These are phyloP conservation scores for Aureobasidium leucospermi DNA, from an alignment of 2,329 filamentous ascomycete species.

Conservation along the genomic window DNA sequence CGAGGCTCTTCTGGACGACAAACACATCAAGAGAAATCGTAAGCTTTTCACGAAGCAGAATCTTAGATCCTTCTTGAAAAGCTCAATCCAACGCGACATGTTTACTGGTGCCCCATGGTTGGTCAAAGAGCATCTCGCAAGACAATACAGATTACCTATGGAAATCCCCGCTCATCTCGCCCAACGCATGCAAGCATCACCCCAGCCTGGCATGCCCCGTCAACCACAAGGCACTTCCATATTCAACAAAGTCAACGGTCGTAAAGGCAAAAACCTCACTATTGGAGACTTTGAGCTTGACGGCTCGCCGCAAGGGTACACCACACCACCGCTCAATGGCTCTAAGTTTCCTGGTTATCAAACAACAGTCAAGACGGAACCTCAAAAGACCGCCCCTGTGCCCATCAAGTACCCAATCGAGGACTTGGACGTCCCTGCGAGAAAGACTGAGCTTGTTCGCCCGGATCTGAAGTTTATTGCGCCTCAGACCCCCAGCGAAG, in stretches of 20 bases:
- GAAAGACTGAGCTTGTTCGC: slow-evolving; percentile 55
- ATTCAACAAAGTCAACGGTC: slow-evolving; percentile 15
- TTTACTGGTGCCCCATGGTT: slow-evolving; percentile 98
- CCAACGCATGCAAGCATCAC: slow-evolving; percentile 69
- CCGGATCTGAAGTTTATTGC: slow-evolving; percentile 68
- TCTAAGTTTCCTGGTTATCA: slow-evolving; percentile 8
- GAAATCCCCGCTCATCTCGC: slow-evolving; percentile 75
- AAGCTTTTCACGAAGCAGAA: slow-evolving; percentile 94
- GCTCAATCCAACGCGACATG: slow-evolving; percentile 81
- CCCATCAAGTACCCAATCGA: slow-evolving; percentile 93
- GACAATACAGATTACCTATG: slow-evolving; percentile 78
- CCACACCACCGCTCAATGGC: slow-evolving; percentile 5
- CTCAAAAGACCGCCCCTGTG: slow-evolving; percentile 52
- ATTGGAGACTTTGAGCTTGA: slow-evolving; percentile 10
- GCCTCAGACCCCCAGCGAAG: slow-evolving; percentile 33
- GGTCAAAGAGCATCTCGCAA: slow-evolving; percentile 79
- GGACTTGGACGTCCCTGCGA: slow-evolving; percentile 73
- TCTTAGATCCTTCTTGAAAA: slow-evolving; percentile 87
- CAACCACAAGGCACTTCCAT: slow-evolving; percentile 5
- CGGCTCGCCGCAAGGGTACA: neutral
- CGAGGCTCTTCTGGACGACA: slow-evolving; percentile 71
- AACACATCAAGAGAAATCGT: slow-evolving; percentile 77
- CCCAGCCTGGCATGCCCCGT: slow-evolving; percentile 28
- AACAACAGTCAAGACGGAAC: slow-evolving; percentile 2
- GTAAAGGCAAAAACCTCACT: slow-evolving; percentile 14